phyloP scores from a whole-genome alignment of 2,329 filamentous ascomycete genomes.

The Arthrobotrys pseudoclavata region DNA sequence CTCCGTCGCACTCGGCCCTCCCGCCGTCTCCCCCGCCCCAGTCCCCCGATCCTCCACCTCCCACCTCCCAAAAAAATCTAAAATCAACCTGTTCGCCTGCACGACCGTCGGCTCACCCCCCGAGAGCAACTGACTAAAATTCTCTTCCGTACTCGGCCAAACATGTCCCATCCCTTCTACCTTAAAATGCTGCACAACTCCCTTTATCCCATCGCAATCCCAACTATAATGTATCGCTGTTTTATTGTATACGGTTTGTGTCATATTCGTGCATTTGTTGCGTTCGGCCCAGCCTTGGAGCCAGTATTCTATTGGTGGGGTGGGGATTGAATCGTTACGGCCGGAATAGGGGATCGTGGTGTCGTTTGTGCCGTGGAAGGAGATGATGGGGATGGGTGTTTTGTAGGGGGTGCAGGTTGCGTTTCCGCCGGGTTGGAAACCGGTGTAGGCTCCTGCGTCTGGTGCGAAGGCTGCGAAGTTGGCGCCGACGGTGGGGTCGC shows the following conservation, averaged over 20 bases:
- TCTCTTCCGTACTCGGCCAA: slow-evolving; percentile 69
- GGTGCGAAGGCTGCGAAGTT: slow-evolving; percentile 69
- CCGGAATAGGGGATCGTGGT: slow-evolving; percentile 69
- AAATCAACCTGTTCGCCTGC: slow-evolving; percentile 68
- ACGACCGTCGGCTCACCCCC: slow-evolving; percentile 67
- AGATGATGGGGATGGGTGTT: slow-evolving; percentile 68
- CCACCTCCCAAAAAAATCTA: slow-evolving; percentile 68
- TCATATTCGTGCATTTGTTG: slow-evolving; percentile 66
- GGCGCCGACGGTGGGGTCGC: slow-evolving; percentile 66
- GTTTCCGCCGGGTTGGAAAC: slow-evolving; percentile 61
- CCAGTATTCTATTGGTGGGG: slow-evolving; percentile 58
- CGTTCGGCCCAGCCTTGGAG: slow-evolving; percentile 67
- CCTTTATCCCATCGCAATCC: slow-evolving; percentile 66
- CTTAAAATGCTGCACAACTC: slow-evolving; percentile 68
- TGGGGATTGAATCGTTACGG: slow-evolving; percentile 62
- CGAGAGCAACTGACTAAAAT: slow-evolving; percentile 68
- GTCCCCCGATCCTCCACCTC: slow-evolving; percentile 43
- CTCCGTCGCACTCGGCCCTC: background rate
- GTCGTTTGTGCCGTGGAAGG: slow-evolving; percentile 71
- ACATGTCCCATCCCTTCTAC: slow-evolving; percentile 68
- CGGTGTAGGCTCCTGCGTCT: slow-evolving; percentile 68
- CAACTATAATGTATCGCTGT: slow-evolving; percentile 68
- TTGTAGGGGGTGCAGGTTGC: slow-evolving; percentile 66
- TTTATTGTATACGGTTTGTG: slow-evolving; percentile 65
- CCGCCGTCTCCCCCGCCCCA: slow-evolving; percentile 2